Evolutionary conservation across 2,329 filamentous ascomycete species (phyloP), one percentile per base, ranked within the genome.

Genomic region (Fusarium falciforme): DNA sequence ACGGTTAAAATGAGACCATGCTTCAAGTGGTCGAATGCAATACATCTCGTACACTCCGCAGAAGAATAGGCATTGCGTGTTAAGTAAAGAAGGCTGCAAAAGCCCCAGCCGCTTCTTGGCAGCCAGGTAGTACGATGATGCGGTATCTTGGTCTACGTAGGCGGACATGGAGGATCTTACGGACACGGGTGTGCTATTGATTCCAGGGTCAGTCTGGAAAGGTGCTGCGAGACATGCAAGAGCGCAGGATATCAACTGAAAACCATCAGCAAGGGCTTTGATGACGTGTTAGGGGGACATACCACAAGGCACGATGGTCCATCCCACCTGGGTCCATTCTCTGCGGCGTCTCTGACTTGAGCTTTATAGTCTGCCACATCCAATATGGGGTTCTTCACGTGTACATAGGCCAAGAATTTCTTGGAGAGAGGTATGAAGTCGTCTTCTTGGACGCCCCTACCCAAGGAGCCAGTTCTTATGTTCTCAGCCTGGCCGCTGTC

Each of bases 41-140:
- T 84, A 84, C 83, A 85, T 84, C 25, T 81, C 73, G 67, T 82
- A 82, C 5, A 84, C 83, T 5, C 54, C 54, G 6, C 54, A 58
- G 11, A 58, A 36, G 10, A 58, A 58, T 4, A 58, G 31, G 6
- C 54, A 58, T 38, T 58, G 33, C 1, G 35, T 58, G 20, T 38
- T n/a, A 22, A 58, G 54, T 6, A 58, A 4, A 14, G 54, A 58
- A 12, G 54, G 54, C 1, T 58, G 54, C 8, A 58, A 58, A 5
- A 58, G 54, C 3, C 54, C 54, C n/a, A 58, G 4, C 5, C 54
- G 33, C 22, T 58, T 58, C 33, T 58, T 58, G 14, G 54, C 54
- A 4, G 54, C 54, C 2, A 58, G 16, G 35, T 36, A 58, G 22
- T 58, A 58, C 2, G 54, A 58, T n/a, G 54, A 36, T 25, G 54